A percentile compares a stretch with the other conserved stretches of the same genome.
Conservation (phyloP, 2,329 filamentous ascomycete genomes). For the Huntiella bhutanensis region DNA sequence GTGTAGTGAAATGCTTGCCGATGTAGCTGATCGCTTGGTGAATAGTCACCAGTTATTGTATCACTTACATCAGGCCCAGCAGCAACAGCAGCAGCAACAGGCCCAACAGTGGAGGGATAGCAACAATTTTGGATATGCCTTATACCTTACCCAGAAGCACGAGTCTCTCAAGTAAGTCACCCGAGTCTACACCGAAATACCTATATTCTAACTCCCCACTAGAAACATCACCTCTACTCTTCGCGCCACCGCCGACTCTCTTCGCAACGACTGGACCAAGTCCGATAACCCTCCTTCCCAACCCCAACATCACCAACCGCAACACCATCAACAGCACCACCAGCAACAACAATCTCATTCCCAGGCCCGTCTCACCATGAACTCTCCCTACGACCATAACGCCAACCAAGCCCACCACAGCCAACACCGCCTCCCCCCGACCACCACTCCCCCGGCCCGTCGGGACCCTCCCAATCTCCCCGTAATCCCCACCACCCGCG, state of each 20-base stretch:
- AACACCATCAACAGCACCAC: conserved; percentile 6
- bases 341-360: conserved; percentile 6
- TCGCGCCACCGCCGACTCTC: conserved; percentile 4
- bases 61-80: conserved; percentile 7
- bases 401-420: conserved; percentile 1
- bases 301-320: conserved; percentile 2
- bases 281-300: conserved; percentile 6
- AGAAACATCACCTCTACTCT: conserved; percentile 3
- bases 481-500: conserved; percentile 1
- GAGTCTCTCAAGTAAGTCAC: conserved; percentile 8
- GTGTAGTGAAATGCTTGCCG: conserved; percentile 7
- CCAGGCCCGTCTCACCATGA: background rate
- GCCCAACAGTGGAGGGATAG: conserved; percentile 1
- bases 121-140: conserved; percentile 6
- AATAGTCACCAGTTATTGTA: conserved; percentile 6
- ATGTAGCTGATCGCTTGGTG: conserved; percentile 6
- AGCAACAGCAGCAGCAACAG: conserved; percentile 8
- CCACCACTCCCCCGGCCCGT: background rate
- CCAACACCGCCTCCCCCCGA: conserved; percentile 3
- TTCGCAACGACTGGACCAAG: conserved; percentile 9
- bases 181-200: background rate
- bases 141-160: conserved; percentile 8
- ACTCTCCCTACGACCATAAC: background rate
- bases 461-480: conserved; percentile 2
- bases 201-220: background rate